Base-by-base conservation (phyloP, 306 rosid genomes). In the Luffa aegyptiaca region DNA sequence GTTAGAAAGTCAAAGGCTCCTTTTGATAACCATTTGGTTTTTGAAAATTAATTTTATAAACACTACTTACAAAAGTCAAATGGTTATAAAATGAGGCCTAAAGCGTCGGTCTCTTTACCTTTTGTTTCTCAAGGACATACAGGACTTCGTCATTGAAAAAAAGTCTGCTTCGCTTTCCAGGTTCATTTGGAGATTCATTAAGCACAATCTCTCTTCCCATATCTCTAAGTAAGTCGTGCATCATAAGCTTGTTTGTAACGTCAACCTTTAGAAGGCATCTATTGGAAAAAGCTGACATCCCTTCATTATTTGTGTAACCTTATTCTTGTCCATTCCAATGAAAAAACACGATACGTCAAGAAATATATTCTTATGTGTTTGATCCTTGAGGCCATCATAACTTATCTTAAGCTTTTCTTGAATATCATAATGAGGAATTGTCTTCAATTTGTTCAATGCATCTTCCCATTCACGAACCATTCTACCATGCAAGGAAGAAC, bases 201-300 rank as follows among this genome's bases (percentile, higher is more conserved):
- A 37, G 39, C 4, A 41, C 44, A 41, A 41, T 41, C 82, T 75
- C 62, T 41, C 44, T 41, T 41, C 87, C 90, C 88, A 85, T 87
- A 53, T 85, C 86, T 70, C 81, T 41, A 36, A 77, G 21, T 45
- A 82, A 57, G 59, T 82, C 78, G 39, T 82, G 84, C 85, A 82
- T 82, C 4, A 0, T 46, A 1, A 82, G 53, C 33, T 8, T 66
- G 68, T 76, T 26, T 26, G 31, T 26, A 26, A 26, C 31, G 44
- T 4, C 2, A 33, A 44, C 46, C 5, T 44, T 44, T 44, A 44
- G 46, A 44, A 44, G 46, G 9, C 46, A 44, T 21, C 81, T 58
- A 52, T 44, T 52, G 88, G 79, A 83, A 7, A 48, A 1, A 84
- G 31, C 3, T 78, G 83, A 80, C 88, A 87, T 0, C 76, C 83